Percentiles rank a stretch among this genome's conserved stretches.
Evolutionary conservation across 2,329 filamentous ascomycete species (phyloP).

Genomic region (Dothiorella sarmentorum): DNA sequence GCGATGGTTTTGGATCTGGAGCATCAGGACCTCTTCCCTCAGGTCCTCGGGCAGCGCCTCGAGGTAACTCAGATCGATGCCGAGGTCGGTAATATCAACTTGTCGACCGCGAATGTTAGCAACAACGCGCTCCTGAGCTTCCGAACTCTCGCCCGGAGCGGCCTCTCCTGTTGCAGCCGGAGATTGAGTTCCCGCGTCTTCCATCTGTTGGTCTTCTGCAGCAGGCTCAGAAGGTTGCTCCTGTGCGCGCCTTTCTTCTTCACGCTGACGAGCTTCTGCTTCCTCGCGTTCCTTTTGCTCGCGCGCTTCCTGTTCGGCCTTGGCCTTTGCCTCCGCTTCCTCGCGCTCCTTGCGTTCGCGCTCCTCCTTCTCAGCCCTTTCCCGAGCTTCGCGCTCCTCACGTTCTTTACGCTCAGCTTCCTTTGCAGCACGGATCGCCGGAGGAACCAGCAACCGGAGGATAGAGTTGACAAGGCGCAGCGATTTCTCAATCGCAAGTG

Average conservation of each 20-base stretch:
- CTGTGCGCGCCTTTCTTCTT: conserved; percentile 21
- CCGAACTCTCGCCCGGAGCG: conserved; percentile 43
- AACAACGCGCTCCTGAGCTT: conserved; percentile 57
- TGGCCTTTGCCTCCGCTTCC: conserved; percentile 39
- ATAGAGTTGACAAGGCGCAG: conserved; percentile 66
- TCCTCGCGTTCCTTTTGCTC: conserved; percentile 2
- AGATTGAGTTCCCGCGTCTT: conserved; percentile 64
- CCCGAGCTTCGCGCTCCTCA: conserved; percentile 56
- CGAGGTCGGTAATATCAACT: conserved; percentile 88
- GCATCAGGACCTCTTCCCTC: conserved; percentile 90
- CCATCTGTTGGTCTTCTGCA: conserved; percentile 59
- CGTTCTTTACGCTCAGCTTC: conserved; percentile 65
- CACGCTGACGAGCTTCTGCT: conserved; percentile 28
- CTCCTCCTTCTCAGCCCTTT: conserved; percentile 39
- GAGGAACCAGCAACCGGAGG: conserved; percentile 71
- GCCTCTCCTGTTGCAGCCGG: conserved; percentile 42
- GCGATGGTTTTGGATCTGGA: conserved; percentile 79
- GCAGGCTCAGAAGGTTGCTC: conserved; percentile 33
- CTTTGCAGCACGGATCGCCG: conserved; percentile 78
- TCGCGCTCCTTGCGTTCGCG: conserved; percentile 42
- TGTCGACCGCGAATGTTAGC: conserved; percentile 83
- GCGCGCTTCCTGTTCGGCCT: conserved; percentile 36
- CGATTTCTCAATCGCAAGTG: conserved; percentile 64
- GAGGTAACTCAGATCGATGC: conserved; percentile 91
- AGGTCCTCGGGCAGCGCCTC: conserved; percentile 97